These are phyloP conservation scores for Malassezia obtusa DNA, from an alignment of 1,284 basidiomycete genomes.

Conservation along the genomic window DNA sequence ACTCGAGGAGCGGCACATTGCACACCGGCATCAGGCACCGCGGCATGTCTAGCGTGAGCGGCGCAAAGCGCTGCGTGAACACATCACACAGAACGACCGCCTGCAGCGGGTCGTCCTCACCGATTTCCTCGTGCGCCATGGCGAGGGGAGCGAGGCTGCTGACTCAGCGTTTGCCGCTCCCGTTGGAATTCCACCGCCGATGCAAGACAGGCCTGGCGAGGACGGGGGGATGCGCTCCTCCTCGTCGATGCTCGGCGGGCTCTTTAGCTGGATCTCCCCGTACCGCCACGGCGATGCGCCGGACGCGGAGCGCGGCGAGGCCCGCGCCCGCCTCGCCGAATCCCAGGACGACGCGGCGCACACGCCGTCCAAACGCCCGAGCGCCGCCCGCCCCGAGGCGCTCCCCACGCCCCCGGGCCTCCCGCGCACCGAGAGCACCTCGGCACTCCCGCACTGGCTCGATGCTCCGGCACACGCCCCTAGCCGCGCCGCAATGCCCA, in stretches of 20 bases:
- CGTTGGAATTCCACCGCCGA: neutral
- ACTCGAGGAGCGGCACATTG: constrained; percentile 82
- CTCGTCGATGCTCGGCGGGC: constrained; percentile 10
- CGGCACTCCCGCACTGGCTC: neutral
- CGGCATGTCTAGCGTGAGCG: constrained; percentile 56
- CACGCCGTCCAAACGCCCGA: neutral
- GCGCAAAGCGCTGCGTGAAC: constrained; percentile 83
- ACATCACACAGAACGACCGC: constrained; percentile 89
- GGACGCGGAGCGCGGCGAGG: constrained; percentile 5
- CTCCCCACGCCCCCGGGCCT: neutral
- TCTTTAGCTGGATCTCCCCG: constrained; percentile 15
- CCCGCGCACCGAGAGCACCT: neutral
- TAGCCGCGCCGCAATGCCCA: too few relatives aligned
- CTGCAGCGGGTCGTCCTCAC: constrained; percentile 55
- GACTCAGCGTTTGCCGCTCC: neutral
- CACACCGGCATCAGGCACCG: constrained; percentile 79
- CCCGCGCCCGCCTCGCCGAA: neutral
- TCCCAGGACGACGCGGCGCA: neutral
- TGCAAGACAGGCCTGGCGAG: too few relatives aligned
- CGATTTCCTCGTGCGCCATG: constrained; percentile 28
- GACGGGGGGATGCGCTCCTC: constrained; percentile 8
- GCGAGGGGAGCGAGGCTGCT: neutral
- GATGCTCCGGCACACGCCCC: too few relatives aligned
- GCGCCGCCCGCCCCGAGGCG: neutral
- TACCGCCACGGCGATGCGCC: neutral